Base-by-base conservation (phyloP, 768 basidiomycete species). In the Naganishia vaughanmartiniae region DNA sequence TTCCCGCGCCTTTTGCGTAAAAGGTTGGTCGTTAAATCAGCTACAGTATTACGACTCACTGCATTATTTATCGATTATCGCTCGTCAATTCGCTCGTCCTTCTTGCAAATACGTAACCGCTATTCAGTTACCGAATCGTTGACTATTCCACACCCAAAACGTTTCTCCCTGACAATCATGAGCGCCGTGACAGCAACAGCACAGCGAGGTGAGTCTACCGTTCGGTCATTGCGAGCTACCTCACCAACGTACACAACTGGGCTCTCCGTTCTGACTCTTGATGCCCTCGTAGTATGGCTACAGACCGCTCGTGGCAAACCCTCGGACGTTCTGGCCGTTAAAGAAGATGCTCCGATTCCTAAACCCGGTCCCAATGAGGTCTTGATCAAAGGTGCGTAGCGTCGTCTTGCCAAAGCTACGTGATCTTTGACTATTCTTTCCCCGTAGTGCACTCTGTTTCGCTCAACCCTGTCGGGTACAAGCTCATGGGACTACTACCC, bases 281-380 rank as follows among this genome's bases (percentile, higher is more conserved):
- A 63, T 30, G 19, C 34, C 28, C 63, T 45, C 9, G 4, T 31
- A 70, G 69, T 58, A 57, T 70, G 69, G 69, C 60, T 45, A 9
- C 58, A 65, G 28, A 70, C 69, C 60, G 58, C 60, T 30, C 69
- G 69, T 54, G 69, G 69, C 30, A 42, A 54, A 24, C 69, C 69
- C 51, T n/a, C 58, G 2, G 63, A 70, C 28, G 54, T 65, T 11
- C 26, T 70, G 19, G 26, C 12, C 19, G 51, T 70, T 21, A 65
- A 55, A 17, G 69, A 70, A 31, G 55, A 65, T 55, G 63, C 69
- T 33, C 69, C 69, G 9, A 60, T 70, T 15, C 69, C 69, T 19
- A 70, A 65, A 19, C 81, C 85, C 0, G 72, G 73, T 7, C 58
- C 72, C 17, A 83, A 82, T 2, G 79, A 85, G 70, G 82, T 88